phyloP scores from a whole-genome alignment of 83 land plant species.

The Thuja plicata region DNA sequence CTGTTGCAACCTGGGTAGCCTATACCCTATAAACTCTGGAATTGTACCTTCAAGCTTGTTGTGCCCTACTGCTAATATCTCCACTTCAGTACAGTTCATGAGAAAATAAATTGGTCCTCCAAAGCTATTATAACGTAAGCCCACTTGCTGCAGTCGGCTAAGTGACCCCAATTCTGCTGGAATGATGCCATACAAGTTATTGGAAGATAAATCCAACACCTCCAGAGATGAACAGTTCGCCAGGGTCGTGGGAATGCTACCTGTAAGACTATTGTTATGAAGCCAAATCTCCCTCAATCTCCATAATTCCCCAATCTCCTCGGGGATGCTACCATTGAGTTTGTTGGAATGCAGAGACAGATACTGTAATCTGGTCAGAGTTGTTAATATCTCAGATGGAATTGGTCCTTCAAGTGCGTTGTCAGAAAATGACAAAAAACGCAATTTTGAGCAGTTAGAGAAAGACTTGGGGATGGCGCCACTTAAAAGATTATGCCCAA shows the following conservation, averaged over 20 bases:
- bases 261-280: not conserved
- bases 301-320: conserved; percentile 18
- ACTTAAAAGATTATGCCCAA: not conserved
- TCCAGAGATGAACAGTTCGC: conserved; percentile 1
- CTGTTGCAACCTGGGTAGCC: too few relatives aligned
- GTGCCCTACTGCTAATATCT: conserved; percentile 13
- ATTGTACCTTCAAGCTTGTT: conserved; percentile 20
- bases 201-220: conserved; percentile 24
- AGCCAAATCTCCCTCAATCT: too few relatives aligned
- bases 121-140: conserved; percentile 25
- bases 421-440: too few relatives aligned
- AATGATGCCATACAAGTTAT: conserved; percentile 27
- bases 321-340: too few relatives aligned
- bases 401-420: too few relatives aligned
- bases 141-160: conserved; percentile 12
- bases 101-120: conserved; percentile 20
- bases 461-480: not conserved
- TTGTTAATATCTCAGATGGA: too few relatives aligned
- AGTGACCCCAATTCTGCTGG: conserved; percentile 9
- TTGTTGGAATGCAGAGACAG: too few relatives aligned
- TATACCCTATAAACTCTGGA: conserved; percentile 15
- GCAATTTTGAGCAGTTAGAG: not conserved
- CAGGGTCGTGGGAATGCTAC: not conserved
- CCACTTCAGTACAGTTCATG: conserved; percentile 13
- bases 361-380: too few relatives aligned